Evolutionary conservation across 371 early-diverging fungal species (phyloP), one percentile per base, ranked within the genome.

Genomic region (Mucor saturninus): DNA sequence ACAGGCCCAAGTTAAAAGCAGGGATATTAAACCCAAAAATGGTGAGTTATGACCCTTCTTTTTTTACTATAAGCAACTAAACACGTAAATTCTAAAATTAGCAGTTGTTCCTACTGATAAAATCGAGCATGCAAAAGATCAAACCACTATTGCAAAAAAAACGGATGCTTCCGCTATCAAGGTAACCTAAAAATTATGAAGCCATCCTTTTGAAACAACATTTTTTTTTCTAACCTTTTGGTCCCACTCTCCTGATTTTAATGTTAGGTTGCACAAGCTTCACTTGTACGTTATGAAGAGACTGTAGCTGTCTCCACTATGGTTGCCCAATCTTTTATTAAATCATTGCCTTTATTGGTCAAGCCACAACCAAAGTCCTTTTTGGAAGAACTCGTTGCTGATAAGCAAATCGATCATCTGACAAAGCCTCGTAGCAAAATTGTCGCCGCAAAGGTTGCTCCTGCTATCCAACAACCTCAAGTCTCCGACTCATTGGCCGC

Each of bases 171-270:
- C 35, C 35, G 6, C 35, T 35, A 35, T 35, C 35, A 35, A 46
- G 46, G 46, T 46, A 46, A 46, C 46, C n/a, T 46, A 46, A 46
- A 46, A 46, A 9, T 21, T 15, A 45, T 45, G 21, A 46, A 46
- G 21, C 46, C 7, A 46, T 21, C 3, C 7, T 26, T 26, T 13
- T n/a, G 10, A 42, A 42, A 42, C 35, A 35, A 35, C 8, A 6
- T 35, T 35, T 35, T 35, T 35, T 4, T 35, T 35, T 35, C 8
- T 35, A 8, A 21, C 21, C 21, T 21, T 21, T 21, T 21, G 21
- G 21, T 21, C 46, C 21, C 3, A n/a, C 46, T 21, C 46, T 21
- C 46, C 46, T 46, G 46, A 46, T 46, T 21, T 46, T 5, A 38
- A 38, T 38, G 15, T 46, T 46, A 46, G 46, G 46, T 46, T 21